Evolutionary conservation across 2,329 filamentous ascomycete genomes (phyloP).

Genomic region (Aureobasidium subglaciale): DNA sequence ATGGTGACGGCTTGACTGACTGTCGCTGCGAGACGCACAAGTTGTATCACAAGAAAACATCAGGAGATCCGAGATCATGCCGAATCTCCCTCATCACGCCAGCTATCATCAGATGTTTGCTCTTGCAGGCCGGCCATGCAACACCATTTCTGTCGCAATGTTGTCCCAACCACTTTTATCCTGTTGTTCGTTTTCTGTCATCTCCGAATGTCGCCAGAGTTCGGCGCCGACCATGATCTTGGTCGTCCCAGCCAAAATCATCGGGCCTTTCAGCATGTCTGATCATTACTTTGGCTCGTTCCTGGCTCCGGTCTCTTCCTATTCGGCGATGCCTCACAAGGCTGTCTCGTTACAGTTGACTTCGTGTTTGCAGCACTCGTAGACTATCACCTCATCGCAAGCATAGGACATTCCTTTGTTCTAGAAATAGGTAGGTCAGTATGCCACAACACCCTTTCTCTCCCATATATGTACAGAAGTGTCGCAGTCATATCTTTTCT

Average conservation of each 20-base stretch:
- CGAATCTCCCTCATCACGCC: not conserved
- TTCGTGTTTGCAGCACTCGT: not conserved
- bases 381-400: not conserved
- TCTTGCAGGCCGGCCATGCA: not conserved
- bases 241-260: not conserved
- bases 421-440: not conserved
- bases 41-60: not conserved
- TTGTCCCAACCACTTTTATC: not conserved
- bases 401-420: not conserved
- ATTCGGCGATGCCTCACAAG: not conserved
- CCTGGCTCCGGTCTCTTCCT: not conserved
- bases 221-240: not conserved
- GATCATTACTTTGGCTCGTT: not conserved
- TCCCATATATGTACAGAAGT: not conserved
- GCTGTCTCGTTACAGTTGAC: not conserved
- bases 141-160: not conserved
- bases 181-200: not conserved
- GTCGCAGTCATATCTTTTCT: not conserved
- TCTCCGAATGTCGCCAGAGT: not conserved
- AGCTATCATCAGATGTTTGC: conserved; percentile 8
- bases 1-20: no score
- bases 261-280: not conserved
- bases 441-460: not conserved
- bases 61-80: conserved; percentile 9
- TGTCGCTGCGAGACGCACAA: no score